A percentile compares a stretch with the other conserved stretches of the same genome.
These are phyloP conservation scores for Centaurea solstitialis DNA, from an alignment of 129 eudicot species.

Conservation along the genomic window DNA sequence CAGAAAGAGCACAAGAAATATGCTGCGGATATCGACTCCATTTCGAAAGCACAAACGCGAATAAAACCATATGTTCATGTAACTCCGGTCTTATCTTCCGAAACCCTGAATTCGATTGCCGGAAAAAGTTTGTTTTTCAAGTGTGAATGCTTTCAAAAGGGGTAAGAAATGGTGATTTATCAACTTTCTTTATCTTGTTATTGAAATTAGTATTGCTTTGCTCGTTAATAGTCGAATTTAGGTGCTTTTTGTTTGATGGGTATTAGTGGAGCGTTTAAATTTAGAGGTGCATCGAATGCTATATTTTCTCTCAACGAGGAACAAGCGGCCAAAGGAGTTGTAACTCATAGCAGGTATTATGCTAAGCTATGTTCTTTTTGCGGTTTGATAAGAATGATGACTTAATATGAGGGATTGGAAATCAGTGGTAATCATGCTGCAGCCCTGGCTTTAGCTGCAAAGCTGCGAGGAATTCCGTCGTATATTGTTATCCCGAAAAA, in stretches of 20 bases:
- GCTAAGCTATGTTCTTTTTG: background rate
- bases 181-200: background rate
- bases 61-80: constrained; percentile 58
- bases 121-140: constrained; percentile 81
- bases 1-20: constrained; percentile 42
- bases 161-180: constrained; percentile 44
- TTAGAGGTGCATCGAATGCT: constrained; percentile 96
- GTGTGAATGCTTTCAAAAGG: constrained; percentile 97
- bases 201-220: background rate
- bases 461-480: constrained; percentile 84
- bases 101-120: constrained; percentile 68
- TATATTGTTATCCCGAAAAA: constrained; percentile 81
- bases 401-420: constrained; percentile 10
- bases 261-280: constrained; percentile 92
- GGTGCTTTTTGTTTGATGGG: constrained; percentile 24
- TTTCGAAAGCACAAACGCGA: constrained; percentile 67
- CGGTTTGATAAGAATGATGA: background rate
- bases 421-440: constrained; percentile 98
- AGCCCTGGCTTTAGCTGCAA: constrained; percentile 93
- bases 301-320: constrained; percentile 68
- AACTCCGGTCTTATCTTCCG: constrained; percentile 85
- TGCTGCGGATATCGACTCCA: constrained; percentile 83
- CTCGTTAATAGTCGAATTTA: background rate
- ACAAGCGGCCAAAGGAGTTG: constrained; percentile 91
- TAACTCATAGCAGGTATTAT: constrained; percentile 95